Percentiles rank a stretch among this genome's conserved stretches.
Conservation (phyloP, 371 early-diverging fungal genomes). For the Encephalitozoon romaleae region DNA sequence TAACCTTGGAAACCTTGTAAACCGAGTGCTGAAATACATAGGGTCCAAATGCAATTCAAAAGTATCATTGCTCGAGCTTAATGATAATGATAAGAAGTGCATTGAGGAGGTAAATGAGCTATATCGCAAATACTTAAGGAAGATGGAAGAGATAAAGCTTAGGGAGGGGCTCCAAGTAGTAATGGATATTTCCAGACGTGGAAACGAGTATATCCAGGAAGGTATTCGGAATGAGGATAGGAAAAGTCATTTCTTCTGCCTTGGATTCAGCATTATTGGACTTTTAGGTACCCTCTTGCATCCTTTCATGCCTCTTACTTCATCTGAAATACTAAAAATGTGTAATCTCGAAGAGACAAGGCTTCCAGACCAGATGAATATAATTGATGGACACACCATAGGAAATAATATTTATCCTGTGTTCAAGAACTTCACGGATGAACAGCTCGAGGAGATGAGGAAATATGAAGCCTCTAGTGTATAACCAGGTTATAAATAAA, state of each 20-base stretch:
- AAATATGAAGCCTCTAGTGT: not conserved
- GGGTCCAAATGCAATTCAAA: conserved; percentile 66
- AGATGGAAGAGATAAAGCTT: conserved; percentile 74
- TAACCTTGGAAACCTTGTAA: conserved; percentile 94
- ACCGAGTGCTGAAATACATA: conserved; percentile 86
- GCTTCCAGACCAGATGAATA: not conserved
- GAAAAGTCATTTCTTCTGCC: conserved; percentile 74
- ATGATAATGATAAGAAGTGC: conserved; percentile 64
- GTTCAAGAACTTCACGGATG: conserved; percentile 11
- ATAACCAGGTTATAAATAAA: not conserved
- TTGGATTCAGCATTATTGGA: conserved; percentile 74
- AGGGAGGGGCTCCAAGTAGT: conserved; percentile 71
- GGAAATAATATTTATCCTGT: conserved; percentile 3
- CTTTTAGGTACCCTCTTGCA: conserved; percentile 72
- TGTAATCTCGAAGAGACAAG: not conserved
- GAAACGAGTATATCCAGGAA: conserved; percentile 81
- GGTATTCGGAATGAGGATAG: conserved; percentile 66
- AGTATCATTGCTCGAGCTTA: conserved; percentile 60
- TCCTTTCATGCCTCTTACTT: conserved; percentile 83
- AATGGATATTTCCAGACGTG: conserved; percentile 82
- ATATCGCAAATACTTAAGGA: conserved; percentile 68
- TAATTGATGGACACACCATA: conserved; percentile 5
- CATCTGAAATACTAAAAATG: conserved; percentile 26
- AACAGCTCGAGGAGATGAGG: conserved; percentile 3
- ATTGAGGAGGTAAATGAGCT: conserved; percentile 71